Evolutionary conservation across 208 protist species (phyloP), one percentile per base, ranked within the genome.

Genomic region (Acanthamoeba quina): DNA sequence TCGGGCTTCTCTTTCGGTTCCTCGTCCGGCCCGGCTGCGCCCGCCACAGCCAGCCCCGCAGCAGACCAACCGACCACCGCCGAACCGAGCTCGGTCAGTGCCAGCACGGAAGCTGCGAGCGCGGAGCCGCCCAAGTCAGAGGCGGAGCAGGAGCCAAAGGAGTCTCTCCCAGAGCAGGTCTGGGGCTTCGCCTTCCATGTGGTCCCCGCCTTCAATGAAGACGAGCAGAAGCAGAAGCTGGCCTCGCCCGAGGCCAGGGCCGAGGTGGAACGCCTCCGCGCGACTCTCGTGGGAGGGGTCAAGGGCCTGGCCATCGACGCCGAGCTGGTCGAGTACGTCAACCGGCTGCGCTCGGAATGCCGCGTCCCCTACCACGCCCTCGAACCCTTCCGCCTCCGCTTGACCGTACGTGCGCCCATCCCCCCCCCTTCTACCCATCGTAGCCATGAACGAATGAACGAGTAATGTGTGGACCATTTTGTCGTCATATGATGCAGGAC

Each of bases 121-220:
- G 54, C 54, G 19, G 54, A 11, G 7, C 19, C n/a, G 1, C 10
- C n/a, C 13, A 70, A 68, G 10, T 6, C n/a, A 41, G 60, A 90
- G 44, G n/a, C 82, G 11, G 89, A 93, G 66, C 26, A 15, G 17
- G 76, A 74, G 29, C n/a, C 19, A 0, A 68, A 66, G 10, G 52
- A 90, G 52, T 34, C 62, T 1, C 62, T 34, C 7, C n/a, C 62
- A 19, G 26, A 26, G 13, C 10, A 9, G 13, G 66, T 64, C 4
- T 93, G 89, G 66, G 68, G 68, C 17, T 93, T 62, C 37, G 31
- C 47, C 66, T 91, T 91, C 64, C 58, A 91, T n/a, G 85, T 91
- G 19, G 60, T 76, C 31, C 85, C 85, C 56, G 19, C 29, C 3
- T 91, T 91, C 85, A 19, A 10, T 37, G 56, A 26, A 0, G 31